Percentiles rank a stretch among this genome's conserved stretches.
phyloP scores from a whole-genome alignment of 352 stramenopile genomes.

The Elongisporangium prolatum region DNA sequence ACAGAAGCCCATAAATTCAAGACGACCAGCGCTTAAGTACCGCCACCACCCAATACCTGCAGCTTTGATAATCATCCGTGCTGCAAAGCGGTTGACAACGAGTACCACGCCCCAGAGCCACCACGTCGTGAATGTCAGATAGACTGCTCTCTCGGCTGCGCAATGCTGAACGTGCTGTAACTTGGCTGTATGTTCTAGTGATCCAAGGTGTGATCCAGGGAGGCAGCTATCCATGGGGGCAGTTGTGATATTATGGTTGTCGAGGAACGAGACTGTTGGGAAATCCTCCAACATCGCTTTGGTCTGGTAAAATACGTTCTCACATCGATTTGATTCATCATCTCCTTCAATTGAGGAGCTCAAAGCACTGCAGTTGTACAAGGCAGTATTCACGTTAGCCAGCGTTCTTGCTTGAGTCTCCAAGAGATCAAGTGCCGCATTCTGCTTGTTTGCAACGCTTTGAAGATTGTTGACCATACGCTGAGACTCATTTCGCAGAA shows the following conservation, averaged over 20 bases:
- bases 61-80: conserved; percentile 41
- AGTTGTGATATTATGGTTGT: neutral
- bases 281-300: neutral
- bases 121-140: conserved; percentile 54
- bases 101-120: conserved; percentile 54
- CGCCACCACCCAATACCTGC: conserved; percentile 49
- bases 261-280: neutral
- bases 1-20: conserved; percentile 57
- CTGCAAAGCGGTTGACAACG: conserved; percentile 33
- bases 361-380: neutral
- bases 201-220: neutral
- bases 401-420: neutral
- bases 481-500: neutral
- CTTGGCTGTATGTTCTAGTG: neutral
- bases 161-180: conserved; percentile 41
- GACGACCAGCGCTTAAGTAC: conserved; percentile 39
- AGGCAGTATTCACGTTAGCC: neutral
- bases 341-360: neutral
- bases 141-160: conserved; percentile 49
- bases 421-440: neutral
- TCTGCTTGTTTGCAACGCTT: neutral
- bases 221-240: neutral
- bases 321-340: neutral
- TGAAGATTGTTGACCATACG: neutral
- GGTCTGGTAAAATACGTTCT: neutral